Evolutionary conservation across 108 stramenopile genomes (phyloP).

Genomic region (Aurantiochytrium sp.): DNA sequence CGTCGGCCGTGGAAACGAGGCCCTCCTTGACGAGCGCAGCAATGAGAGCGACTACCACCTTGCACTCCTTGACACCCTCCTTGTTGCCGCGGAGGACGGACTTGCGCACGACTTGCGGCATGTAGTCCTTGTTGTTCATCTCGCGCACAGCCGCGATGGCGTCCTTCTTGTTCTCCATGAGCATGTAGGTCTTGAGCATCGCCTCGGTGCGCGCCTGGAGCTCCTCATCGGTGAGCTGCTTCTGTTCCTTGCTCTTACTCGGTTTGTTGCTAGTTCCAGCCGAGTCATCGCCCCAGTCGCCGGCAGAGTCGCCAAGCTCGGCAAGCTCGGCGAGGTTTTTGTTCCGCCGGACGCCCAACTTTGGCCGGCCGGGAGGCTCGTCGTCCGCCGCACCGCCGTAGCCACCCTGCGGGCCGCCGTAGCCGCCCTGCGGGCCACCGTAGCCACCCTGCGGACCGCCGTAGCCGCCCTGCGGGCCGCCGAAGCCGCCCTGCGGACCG

Average conservation of each 20-base stretch:
- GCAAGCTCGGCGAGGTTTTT: not conserved
- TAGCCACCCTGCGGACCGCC: not conserved
- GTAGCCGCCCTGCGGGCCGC: not conserved
- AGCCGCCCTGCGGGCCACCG: not conserved
- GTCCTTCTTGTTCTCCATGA: slow-evolving; percentile 29
- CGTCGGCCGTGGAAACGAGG: not conserved
- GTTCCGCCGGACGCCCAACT: not conserved
- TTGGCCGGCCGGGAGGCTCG: not conserved
- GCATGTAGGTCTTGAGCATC: slow-evolving; percentile 24
- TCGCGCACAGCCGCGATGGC: not conserved
- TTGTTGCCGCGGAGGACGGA: not conserved
- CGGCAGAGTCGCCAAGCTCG: not conserved
- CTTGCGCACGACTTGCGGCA: slow-evolving; percentile 11
- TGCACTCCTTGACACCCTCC: slow-evolving; percentile 28
- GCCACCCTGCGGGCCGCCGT: not conserved
- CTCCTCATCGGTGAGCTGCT: not conserved
- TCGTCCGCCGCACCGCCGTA: not conserved
- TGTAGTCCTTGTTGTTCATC: not conserved
- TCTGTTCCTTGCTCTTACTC: not conserved
- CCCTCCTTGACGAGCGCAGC: not conserved
- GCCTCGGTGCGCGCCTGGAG: slow-evolving; percentile 16
- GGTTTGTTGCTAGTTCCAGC: not conserved
- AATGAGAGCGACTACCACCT: not conserved
- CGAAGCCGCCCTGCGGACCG: not conserved
- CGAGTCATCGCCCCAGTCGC: not conserved